Base-by-base conservation (phyloP, 192 early-diverging fungal genomes). In the Backusella tarrabulga region DNA sequence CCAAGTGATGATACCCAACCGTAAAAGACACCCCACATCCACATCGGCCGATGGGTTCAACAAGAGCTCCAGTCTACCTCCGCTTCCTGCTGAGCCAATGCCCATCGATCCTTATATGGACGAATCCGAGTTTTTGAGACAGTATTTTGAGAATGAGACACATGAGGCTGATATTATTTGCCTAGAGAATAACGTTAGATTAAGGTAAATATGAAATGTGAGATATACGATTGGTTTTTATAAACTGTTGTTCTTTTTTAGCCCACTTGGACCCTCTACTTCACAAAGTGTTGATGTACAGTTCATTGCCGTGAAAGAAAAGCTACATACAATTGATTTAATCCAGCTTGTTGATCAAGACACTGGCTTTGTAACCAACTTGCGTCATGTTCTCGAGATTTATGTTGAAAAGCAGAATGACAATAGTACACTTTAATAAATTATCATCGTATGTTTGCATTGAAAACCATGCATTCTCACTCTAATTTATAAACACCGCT, bases 61-160 rank as follows among this genome's bases (percentile, higher is more conserved):
- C 35, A 56, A 32, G 19, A 81, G 73, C 29, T 74, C 75, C 34
- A 72, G 73, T 17, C 29, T 89, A 21, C 83, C 86, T 34, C 80
- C 83, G 0, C 54, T 87, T 17, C 88, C 88, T 36, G 76, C 78
- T 29, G 76, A 85, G 56, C 82, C 78, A 52, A 79, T 80, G 32
- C 85, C 84, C 11, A 82, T 90, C 54, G 87, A 87, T 41, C 86
- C 89, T n/a, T 90, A 80, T 50, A 86, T 88, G 80, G 89, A 88
- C 35, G 89, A 87, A 71, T 67, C 46, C 73, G 89, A 88, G 50
- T 87, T 90, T 26, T 67, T 90, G 29, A 83, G 85, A 15, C 82
- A 83, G 23, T 87, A 87, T 72, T 82, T 88, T 46, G 87, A 90
- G 60, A 85, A 84, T 46, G 89, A 88, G 71, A 90, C 86, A 0